Evolutionary conservation across 129 eudicot genomes (phyloP), one percentile per base, ranked within the genome.

Genomic region (carrot (Daucus carota)): DNA sequence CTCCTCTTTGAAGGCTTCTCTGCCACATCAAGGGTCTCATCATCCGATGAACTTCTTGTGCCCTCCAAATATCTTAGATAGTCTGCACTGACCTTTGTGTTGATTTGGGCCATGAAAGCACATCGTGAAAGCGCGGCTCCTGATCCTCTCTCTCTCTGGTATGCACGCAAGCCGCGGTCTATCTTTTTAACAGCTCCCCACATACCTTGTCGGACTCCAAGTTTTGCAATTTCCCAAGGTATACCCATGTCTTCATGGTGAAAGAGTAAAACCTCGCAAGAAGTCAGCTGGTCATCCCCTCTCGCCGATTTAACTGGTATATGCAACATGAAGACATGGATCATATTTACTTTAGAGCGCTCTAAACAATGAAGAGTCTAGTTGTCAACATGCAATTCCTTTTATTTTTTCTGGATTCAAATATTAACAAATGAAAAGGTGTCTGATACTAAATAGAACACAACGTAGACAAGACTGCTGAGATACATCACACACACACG

Each of bases 161-260:
- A 92, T 85, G 91, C 88, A 31, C 97, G 92, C 50, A 92, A 80
- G 36, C 91, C 97, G 20, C 88, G 96, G 73, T 92, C 97, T 3
- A 92, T 92, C 78, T 89, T 92, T 80, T 84, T 86, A 40, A 92
- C 97, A 13, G 97, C 96, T 7, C 97, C 97, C 97, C 97, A 92
- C 97, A 92, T 92, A 26, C 96, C 97, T 81, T 92, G 96, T 4
- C 93, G 83, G 18, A 92, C 83, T 3, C 97, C 97, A 5, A 92
- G 93, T 57, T 92, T 92, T 26, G 97, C 97, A 16, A 92, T 74
- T 79, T 92, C 97, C 97, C 97, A 80, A 36, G 97, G 97, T 13
- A 92, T 92, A 14, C 97, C 97, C 97, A 92, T 89, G 81, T 92
- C 97, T 70, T 92, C 97, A n/a, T 92, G 88, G 73, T 92, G 97